A percentile compares a stretch with the other conserved stretches of the same genome.
phyloP scores from a whole-genome alignment of 2,329 filamentous ascomycete species.

The Chrysoporthe cubensis region DNA sequence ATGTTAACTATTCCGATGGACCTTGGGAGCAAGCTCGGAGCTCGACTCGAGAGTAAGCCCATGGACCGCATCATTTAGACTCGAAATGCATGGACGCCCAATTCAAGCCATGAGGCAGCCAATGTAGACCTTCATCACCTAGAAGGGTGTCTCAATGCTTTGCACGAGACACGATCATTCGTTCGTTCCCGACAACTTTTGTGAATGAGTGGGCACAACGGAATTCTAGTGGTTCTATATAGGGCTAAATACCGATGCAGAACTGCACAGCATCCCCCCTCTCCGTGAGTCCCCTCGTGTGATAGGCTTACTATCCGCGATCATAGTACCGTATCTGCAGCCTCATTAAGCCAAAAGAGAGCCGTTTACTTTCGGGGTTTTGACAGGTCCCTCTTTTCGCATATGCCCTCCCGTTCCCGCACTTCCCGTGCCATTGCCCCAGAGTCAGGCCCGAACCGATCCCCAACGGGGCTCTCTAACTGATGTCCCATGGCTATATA shows the following conservation, averaged over 20 bases:
- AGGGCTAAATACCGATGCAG: neutral
- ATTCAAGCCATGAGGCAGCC: neutral
- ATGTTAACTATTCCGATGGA: neutral
- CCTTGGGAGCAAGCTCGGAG: neutral
- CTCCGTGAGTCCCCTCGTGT: neutral
- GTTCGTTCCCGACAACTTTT: neutral
- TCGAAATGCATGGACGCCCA: neutral
- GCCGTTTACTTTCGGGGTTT: neutral
- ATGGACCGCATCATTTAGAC: neutral
- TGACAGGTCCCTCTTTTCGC: neutral
- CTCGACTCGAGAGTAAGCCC: neutral
- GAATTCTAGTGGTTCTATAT: neutral
- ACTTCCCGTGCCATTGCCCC: neutral
- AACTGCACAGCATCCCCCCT: neutral
- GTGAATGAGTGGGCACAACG: neutral
- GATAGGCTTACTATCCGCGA: neutral
- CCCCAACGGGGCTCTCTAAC: neutral
- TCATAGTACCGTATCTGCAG: neutral
- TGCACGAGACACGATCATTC: neutral
- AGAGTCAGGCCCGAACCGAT: neutral
- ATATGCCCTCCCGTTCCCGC: neutral
- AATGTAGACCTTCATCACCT: neutral
- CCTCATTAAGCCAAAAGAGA: neutral
- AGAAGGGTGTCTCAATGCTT: neutral
- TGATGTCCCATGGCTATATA: neutral